Evolutionary conservation across 1,284 basidiomycete species (phyloP).

Genomic region (Heterobasidion parviporum): DNA sequence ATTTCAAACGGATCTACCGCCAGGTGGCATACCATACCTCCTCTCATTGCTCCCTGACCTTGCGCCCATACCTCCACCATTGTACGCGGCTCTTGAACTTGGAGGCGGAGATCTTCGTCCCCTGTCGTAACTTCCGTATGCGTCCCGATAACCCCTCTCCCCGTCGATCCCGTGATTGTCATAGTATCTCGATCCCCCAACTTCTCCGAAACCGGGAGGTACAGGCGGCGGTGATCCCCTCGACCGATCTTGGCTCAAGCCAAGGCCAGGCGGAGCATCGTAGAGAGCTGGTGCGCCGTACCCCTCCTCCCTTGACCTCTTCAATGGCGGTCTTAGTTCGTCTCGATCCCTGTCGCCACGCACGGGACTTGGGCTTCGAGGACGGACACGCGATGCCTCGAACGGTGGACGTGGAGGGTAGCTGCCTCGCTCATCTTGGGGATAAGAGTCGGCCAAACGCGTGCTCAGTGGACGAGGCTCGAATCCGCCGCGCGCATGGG

Average conservation of each 20-base stretch:
- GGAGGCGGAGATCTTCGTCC: background rate
- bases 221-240: background rate
- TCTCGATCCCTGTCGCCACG: constrained; percentile 8
- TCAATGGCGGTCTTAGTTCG: constrained; percentile 22
- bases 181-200: background rate
- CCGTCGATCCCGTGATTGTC: background rate
- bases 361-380: constrained; percentile 23
- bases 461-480: constrained; percentile 21
- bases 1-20: no score
- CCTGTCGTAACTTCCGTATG: background rate
- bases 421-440: constrained; percentile 13
- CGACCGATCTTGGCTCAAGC: constrained; percentile 3
- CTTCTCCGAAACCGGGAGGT: background rate
- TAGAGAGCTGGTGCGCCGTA: constrained; percentile 13
- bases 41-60: no score
- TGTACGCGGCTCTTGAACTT: no score
- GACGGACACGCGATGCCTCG: constrained; percentile 19
- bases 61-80: no score
- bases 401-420: constrained; percentile 15
- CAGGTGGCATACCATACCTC: no score
- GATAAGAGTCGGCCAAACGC: constrained; percentile 18
- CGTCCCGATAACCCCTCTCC: background rate
- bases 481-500: constrained; percentile 13
- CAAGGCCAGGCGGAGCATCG: constrained; percentile 13
- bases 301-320: constrained; percentile 23